A percentile compares a stretch with the other conserved stretches of the same genome.
Evolutionary conservation across 176 grass and related monocot genomes (phyloP).

Genomic region (Aegilops bicornis): DNA sequence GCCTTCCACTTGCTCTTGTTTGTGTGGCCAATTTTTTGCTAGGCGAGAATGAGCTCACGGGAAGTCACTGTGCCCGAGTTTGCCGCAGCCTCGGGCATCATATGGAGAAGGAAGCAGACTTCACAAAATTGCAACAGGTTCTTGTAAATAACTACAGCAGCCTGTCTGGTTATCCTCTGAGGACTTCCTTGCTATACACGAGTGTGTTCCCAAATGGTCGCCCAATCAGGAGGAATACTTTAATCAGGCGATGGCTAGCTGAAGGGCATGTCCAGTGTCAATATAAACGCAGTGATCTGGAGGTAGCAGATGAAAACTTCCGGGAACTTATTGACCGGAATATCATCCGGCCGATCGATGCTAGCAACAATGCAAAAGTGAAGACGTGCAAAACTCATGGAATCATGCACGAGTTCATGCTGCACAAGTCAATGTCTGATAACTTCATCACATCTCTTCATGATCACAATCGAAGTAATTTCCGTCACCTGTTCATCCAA

Average conservation of each 20-base stretch:
- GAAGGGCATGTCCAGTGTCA: background rate
- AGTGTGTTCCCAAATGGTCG: slow-evolving; percentile 10
- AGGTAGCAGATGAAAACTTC: background rate
- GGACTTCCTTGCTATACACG: slow-evolving; percentile 17
- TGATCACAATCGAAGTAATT: background rate
- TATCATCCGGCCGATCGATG: background rate
- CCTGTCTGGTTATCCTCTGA: background rate
- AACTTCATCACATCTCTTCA: slow-evolving; percentile 9
- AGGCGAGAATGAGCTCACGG: background rate
- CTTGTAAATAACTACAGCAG: slow-evolving; percentile 19
- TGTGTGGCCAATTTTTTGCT: background rate
- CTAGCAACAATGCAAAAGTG: background rate
- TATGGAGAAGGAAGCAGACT: background rate
- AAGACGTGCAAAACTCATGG: slow-evolving; percentile 10
- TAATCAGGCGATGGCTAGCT: slow-evolving; percentile 10
- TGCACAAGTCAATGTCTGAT: slow-evolving; percentile 16
- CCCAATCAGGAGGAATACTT: background rate
- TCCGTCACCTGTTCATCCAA: slow-evolving; percentile 6
- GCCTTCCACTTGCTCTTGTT: slow-evolving; percentile 14
- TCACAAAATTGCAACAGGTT: background rate
- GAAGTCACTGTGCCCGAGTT: background rate
- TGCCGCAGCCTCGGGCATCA: background rate
- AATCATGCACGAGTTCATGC: slow-evolving; percentile 30
- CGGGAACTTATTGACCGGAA: background rate
- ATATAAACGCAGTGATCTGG: background rate